Evolutionary conservation across 768 basidiomycete species (phyloP).

Genomic region (Astraeus odoratus): DNA sequence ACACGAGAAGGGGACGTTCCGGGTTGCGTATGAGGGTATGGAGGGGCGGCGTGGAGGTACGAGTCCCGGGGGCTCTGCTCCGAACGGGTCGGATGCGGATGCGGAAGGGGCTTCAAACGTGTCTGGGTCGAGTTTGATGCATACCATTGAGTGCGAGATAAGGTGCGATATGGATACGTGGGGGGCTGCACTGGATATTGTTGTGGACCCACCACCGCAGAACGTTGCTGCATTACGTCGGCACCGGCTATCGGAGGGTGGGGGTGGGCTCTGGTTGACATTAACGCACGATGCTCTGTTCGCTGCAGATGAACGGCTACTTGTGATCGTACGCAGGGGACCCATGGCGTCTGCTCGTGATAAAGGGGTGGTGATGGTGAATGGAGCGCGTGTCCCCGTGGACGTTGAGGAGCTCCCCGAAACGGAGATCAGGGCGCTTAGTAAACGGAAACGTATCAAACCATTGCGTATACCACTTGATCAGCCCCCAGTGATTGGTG

Average conservation of each 20-base stretch:
- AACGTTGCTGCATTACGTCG: slow-evolving; percentile 76
- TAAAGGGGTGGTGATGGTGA: slow-evolving; percentile 80
- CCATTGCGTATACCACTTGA: slow-evolving; percentile 86
- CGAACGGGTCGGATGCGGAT: slow-evolving; percentile 16
- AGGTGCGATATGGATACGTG: slow-evolving; percentile 90
- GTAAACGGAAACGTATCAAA: slow-evolving; percentile 81
- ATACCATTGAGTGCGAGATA: slow-evolving; percentile 80
- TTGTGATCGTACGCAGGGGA: slow-evolving; percentile 68
- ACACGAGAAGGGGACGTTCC: slow-evolving; percentile 74
- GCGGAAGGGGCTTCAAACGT: slow-evolving; percentile 8
- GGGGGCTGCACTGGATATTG: slow-evolving; percentile 76
- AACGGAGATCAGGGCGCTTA: slow-evolving; percentile 73
- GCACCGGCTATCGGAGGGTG: slow-evolving; percentile 78
- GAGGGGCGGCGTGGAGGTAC: slow-evolving; percentile 36
- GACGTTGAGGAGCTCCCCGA: slow-evolving; percentile 88
- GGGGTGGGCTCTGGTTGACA: slow-evolving; percentile 93
- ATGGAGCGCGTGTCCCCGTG: slow-evolving; percentile 77
- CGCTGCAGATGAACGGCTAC: slow-evolving; percentile 68
- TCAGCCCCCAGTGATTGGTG: slow-evolving; percentile 78
- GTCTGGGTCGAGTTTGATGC: slow-evolving; percentile 21
- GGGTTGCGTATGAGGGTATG: slow-evolving; percentile 76
- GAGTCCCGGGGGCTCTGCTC: slow-evolving; percentile 9
- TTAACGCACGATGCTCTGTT: slow-evolving; percentile 80
- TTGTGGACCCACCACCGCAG: slow-evolving; percentile 89
- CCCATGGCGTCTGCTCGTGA: slow-evolving; percentile 56